Base-by-base conservation (phyloP, 805 yeast species). In the Candida ponderosae region DNA sequence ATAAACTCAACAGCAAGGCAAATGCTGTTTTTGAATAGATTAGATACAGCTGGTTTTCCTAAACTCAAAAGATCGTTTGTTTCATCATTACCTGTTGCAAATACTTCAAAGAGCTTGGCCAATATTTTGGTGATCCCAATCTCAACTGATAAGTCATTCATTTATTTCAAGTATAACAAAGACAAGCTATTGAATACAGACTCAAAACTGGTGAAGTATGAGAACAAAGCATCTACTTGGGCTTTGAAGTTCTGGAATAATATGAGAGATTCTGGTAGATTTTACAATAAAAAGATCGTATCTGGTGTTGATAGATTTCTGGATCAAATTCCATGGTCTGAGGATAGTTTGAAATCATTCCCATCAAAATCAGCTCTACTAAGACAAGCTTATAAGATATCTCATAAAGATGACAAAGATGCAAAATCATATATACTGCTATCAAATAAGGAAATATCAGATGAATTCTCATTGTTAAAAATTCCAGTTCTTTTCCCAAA, bases 291-390 rank as follows among this genome's bases (percentile, higher is more conserved):
- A 44, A 68, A 65, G 37, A 70, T 88, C 32, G 87, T 82, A 3
- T 35, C 52, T 3, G 63, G 65, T 43, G 72, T 80, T 14, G 68
- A 73, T 31, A 57, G 55, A 38, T 65, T 81, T 29, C 56, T 88
- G 46, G 71, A 74, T 36, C 66, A 75, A 18, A 75, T 84, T 6
- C 86, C 90, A 3, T 89, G 90, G 74, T 78, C 80, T 45, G 97
- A 89, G 52, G 72, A 75, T 49, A 74, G 87, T 33, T 63, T 89
- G 41, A 67, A 76, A 42, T 73, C 90, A 3, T 73, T 90, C 18
- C 97, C 97, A 1, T 76, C 88, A 3, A 70, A 74, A 40, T 59
- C 63, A 28, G 64, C 79, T 27, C 70, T 84, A 58, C 59, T 77
- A 27, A 50, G 51, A 44, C 54, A 50, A 31, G 43, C 50, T 0